Conservation (phyloP, 1,284 basidiomycete species). For the Chiua sp. region DNA sequence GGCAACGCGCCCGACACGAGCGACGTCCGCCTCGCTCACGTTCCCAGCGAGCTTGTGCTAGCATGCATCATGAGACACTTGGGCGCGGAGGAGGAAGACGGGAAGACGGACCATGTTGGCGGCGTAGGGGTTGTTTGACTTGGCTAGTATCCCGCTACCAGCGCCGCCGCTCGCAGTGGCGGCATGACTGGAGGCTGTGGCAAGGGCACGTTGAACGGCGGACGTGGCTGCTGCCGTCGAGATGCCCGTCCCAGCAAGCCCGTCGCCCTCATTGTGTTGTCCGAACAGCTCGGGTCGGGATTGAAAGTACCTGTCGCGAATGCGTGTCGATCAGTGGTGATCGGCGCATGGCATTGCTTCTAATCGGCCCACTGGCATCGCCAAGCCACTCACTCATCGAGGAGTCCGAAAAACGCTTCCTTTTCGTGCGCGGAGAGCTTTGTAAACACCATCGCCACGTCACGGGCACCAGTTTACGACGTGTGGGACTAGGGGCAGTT, state of each 20-base stretch:
- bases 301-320: slow-evolving; percentile 67
- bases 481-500: background rate
- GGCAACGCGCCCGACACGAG: slow-evolving; percentile 51
- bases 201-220: slow-evolving; percentile 53
- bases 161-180: background rate
- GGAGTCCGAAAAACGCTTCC: slow-evolving; percentile 76
- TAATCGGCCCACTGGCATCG: too few relatives aligned
- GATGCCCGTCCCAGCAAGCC: slow-evolving; percentile 4
- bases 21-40: slow-evolving; percentile 28
- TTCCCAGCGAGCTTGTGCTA: slow-evolving; percentile 24
- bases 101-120: slow-evolving; percentile 29
- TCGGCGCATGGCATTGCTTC: background rate
- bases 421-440: slow-evolving; percentile 69
- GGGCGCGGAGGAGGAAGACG: too few relatives aligned
- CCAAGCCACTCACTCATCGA: slow-evolving; percentile 66
- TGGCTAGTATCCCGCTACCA: background rate
- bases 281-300: slow-evolving; percentile 70
- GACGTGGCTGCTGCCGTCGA: slow-evolving; percentile 45
- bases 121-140: slow-evolving; percentile 36
- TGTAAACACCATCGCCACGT: slow-evolving; percentile 66
- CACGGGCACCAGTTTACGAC: background rate
- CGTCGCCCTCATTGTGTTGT: slow-evolving; percentile 8
- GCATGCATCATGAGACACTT: too few relatives aligned
- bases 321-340: slow-evolving; percentile 1
- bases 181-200: slow-evolving; percentile 35